A percentile compares a stretch with the other conserved stretches of the same genome.
These are phyloP conservation scores for Straminergon stramineum DNA, from an alignment of 225 moss, liverwort and hornwort genomes.

Conservation along the genomic window DNA sequence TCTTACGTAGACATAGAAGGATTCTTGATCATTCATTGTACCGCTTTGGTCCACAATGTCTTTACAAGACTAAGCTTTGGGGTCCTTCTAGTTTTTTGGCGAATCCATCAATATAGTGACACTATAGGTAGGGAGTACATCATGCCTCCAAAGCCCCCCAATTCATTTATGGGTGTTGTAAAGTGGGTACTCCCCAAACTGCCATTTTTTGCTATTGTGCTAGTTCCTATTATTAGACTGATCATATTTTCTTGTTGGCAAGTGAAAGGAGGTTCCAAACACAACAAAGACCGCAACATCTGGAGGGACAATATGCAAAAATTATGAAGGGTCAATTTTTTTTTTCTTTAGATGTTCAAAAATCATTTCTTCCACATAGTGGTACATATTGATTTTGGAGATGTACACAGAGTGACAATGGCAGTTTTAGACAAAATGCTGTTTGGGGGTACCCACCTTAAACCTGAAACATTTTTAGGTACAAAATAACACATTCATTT, in stretches of 20 bases:
- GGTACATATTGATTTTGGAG: neutral
- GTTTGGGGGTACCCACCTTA: no score
- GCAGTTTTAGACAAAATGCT: no score
- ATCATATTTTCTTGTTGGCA: neutral
- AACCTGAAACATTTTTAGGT: neutral
- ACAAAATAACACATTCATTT: neutral
- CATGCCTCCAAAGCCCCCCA: neutral
- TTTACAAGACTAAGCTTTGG: neutral
- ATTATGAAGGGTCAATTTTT: neutral
- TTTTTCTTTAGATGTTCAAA: accelerated
- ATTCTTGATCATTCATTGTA: no score
- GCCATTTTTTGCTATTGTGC: neutral
- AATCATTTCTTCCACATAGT: neutral
- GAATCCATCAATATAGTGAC: neutral
- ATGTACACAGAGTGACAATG: neutral
- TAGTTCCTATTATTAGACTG: neutral
- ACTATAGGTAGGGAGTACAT: neutral
- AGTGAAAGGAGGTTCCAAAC: neutral
- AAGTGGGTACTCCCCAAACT: neutral
- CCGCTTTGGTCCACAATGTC: neutral
- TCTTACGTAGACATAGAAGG: no score
- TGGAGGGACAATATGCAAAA: neutral
- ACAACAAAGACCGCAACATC: neutral
- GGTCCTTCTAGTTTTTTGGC: neutral
- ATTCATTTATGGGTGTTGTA: neutral